phyloP scores from a whole-genome alignment of 2,329 filamentous ascomycete genomes.

The Colletotrichum gloeosporioides region DNA sequence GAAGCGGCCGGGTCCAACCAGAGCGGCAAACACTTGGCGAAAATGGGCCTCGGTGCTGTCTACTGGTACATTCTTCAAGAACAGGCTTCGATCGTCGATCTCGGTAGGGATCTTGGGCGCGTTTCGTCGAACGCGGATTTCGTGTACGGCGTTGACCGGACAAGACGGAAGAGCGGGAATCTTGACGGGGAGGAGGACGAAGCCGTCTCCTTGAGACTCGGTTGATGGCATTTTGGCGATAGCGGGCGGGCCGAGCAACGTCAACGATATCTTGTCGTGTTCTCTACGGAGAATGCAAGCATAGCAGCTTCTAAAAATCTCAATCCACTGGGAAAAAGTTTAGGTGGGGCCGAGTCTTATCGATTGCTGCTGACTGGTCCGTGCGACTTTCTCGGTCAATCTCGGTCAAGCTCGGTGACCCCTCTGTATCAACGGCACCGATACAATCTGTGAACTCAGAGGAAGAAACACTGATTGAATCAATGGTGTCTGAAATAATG shows the following conservation, averaged over 20 bases:
- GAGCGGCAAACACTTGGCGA: constrained; percentile 73
- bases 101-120: constrained; percentile 77
- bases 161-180: constrained; percentile 70
- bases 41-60: constrained; percentile 83
- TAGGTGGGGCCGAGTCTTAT: background rate
- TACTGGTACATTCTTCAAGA: constrained; percentile 87
- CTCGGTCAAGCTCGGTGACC: background rate
- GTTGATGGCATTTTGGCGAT: constrained; percentile 29
- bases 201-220: constrained; percentile 53
- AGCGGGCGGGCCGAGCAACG: background rate
- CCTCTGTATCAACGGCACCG: background rate
- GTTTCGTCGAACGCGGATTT: constrained; percentile 86
- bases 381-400: background rate
- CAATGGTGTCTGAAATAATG: background rate
- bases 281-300: background rate
- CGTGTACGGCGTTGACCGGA: constrained; percentile 71
- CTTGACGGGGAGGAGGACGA: constrained; percentile 71
- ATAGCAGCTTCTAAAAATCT: constrained; percentile 1
- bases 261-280: constrained; percentile 1
- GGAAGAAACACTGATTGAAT: background rate
- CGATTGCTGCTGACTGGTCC: background rate
- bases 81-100: constrained; percentile 80
- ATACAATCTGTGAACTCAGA: background rate
- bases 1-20: constrained; percentile 80
- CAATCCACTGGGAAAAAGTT: background rate